Conservation (phyloP, 2,329 filamentous ascomycete genomes). For the Microdochium bolleyi region DNA sequence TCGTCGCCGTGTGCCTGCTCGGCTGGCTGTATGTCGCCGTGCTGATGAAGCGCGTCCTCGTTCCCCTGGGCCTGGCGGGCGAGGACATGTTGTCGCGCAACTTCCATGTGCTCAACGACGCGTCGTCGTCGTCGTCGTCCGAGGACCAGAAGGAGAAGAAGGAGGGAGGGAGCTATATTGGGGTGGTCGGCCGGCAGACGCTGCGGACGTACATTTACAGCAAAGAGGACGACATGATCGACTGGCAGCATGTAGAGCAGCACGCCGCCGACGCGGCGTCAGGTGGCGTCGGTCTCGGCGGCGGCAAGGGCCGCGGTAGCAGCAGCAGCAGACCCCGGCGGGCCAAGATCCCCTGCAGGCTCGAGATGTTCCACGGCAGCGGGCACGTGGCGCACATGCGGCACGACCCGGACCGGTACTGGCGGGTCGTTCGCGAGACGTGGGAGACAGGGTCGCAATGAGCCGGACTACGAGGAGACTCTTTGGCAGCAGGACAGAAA, state of each 20-base stretch:
- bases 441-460: conserved; percentile 28
- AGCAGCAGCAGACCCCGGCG: conserved; percentile 2
- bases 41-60: conserved; percentile 3
- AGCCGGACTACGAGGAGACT: too few relatives aligned
- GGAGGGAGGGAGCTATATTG: not conserved
- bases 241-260: conserved; percentile 35
- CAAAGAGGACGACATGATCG: conserved; percentile 36
- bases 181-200: conserved; percentile 25
- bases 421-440: conserved; percentile 34
- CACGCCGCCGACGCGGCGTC: conserved; percentile 33
- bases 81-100: conserved; percentile 23
- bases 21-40: conserved; percentile 21
- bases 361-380: conserved; percentile 37
- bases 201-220: conserved; percentile 45
- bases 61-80: conserved; percentile 11
- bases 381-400: conserved; percentile 43
- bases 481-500: too few relatives aligned
- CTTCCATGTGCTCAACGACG: conserved; percentile 27
- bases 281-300: not conserved
- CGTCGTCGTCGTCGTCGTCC: not conserved
- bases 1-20: conserved; percentile 22
- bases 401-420: conserved; percentile 38
- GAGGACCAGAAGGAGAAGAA: too few relatives aligned
- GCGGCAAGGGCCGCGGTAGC: not conserved
- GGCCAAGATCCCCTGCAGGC: conserved; percentile 29